Conservation (phyloP, 2,329 filamentous ascomycete genomes). For the Aureobasidium namibiae region DNA sequence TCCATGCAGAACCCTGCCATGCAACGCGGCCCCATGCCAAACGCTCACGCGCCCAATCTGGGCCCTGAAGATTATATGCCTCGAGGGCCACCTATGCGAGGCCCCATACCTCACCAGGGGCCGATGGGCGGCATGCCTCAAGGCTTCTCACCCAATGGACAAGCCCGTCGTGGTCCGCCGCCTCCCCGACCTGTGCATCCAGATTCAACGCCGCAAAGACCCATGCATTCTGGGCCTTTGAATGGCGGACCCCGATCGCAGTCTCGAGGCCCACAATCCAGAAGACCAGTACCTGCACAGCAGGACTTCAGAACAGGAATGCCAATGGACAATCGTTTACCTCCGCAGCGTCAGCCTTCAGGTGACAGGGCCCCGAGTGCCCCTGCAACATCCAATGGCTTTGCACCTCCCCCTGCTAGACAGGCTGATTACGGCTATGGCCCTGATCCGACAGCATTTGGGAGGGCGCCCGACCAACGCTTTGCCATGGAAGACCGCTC, state of each 20-base stretch:
- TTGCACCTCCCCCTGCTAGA: background rate
- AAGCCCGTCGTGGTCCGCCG: background rate
- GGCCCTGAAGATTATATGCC: background rate
- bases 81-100: background rate
- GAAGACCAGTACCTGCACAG: background rate
- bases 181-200: background rate
- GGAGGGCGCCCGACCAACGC: background rate
- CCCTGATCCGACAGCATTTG: background rate
- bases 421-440: background rate
- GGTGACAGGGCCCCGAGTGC: slow-evolving; percentile 13
- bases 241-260: background rate
- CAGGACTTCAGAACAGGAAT: background rate
- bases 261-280: background rate
- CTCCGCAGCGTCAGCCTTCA: background rate
- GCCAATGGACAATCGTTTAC: background rate
- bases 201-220: slow-evolving; percentile 6
- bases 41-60: background rate
- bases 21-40: background rate
- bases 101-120: background rate
- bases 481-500: background rate
- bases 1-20: background rate
- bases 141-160: background rate
- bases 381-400: background rate
- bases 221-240: background rate
- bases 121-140: background rate